These are phyloP conservation scores for Penicillium psychrofluorescens DNA, from an alignment of 495 filamentous ascomycete species.

Conservation along the genomic window DNA sequence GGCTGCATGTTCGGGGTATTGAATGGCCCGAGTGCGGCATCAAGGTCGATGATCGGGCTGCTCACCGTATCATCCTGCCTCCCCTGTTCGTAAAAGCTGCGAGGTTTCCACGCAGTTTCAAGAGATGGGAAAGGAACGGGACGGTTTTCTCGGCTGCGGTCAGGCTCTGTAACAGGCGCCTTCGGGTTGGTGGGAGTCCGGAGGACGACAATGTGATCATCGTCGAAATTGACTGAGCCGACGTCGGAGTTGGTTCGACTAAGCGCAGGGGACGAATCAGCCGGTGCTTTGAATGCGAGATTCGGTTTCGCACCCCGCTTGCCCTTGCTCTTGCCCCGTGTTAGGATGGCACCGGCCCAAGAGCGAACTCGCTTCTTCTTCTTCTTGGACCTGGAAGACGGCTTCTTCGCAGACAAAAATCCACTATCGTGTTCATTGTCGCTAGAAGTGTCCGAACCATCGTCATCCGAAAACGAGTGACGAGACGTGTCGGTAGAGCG, in stretches of 20 bases:
- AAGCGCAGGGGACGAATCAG: conserved; percentile 34
- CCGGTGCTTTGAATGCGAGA: conserved; percentile 13
- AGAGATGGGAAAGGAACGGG: conserved; percentile 19
- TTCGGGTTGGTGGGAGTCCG: conserved; percentile 35
- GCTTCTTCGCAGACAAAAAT: conserved; percentile 17
- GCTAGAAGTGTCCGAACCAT: conserved; percentile 22
- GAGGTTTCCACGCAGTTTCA: conserved; percentile 41
- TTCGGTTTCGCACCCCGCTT: conserved; percentile 33
- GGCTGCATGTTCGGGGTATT: conserved; percentile 60
- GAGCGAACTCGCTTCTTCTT: conserved; percentile 73
- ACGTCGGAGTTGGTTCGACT: conserved; percentile 36
- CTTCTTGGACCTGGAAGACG: conserved; percentile 48
- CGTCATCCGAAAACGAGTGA: conserved; percentile 23
- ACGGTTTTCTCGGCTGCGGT: conserved; percentile 15
- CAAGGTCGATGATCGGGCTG: conserved; percentile 80
- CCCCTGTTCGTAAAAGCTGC: conserved; percentile 37
- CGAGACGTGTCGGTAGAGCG: conserved; percentile 20
- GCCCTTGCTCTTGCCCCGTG: conserved; percentile 58
- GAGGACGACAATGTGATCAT: conserved; percentile 46
- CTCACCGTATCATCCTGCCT: conserved; percentile 52
- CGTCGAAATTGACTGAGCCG: conserved; percentile 45
- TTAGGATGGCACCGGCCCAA: conserved; percentile 73
- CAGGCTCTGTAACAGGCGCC: conserved; percentile 14
- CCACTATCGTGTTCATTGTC: conserved; percentile 15
- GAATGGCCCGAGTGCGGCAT: conserved; percentile 91